phyloP scores from a whole-genome alignment of 1,284 basidiomycete genomes.

The Chalciporus sp. region DNA sequence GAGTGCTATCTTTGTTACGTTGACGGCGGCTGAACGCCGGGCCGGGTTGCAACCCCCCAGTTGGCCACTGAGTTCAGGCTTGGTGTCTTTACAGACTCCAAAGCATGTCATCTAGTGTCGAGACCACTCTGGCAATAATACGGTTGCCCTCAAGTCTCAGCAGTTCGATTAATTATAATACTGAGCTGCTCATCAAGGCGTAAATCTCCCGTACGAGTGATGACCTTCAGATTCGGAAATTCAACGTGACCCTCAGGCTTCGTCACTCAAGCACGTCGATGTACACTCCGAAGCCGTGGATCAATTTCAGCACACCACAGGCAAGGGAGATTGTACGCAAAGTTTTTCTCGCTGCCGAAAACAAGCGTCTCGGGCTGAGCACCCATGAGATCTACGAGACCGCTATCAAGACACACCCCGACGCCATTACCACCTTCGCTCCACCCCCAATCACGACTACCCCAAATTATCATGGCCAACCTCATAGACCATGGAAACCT shows the following conservation, averaged over 20 bases:
- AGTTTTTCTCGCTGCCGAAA: slow-evolving; percentile 4
- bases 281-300: slow-evolving; percentile 5
- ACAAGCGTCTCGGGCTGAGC: slow-evolving; percentile 2
- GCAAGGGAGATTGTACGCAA: slow-evolving; percentile 9
- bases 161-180: no score
- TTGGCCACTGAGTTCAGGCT: no score
- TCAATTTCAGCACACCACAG: slow-evolving; percentile 5
- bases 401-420: slow-evolving; percentile 1
- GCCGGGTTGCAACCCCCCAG: no score
- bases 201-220: no score
- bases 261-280: not conserved
- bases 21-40: no score
- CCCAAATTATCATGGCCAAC: not conserved
- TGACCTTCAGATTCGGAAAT: no score
- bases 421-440: not conserved
- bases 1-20: not conserved
- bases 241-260: no score
- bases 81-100: not conserved
- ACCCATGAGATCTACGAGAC: slow-evolving; percentile 6
- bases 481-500: not conserved
- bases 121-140: no score
- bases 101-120: no score
- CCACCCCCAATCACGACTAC: not conserved
- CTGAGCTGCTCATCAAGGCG: no score
- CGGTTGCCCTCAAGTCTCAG: no score